Conservation (phyloP, 129 eudicot species). For the Flaveria sonorensis region DNA sequence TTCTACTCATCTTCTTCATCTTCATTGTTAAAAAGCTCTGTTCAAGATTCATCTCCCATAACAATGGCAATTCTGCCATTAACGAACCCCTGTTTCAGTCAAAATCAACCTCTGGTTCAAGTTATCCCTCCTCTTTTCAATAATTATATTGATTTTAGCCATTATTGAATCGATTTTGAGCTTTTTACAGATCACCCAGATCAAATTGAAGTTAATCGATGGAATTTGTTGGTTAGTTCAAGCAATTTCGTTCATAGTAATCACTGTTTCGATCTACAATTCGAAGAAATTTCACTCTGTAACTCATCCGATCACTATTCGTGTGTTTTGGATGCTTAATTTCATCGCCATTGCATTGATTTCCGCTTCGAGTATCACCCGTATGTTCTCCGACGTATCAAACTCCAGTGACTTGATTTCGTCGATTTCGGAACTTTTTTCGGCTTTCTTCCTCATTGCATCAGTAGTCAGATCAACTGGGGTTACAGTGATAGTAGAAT, state of each 20-base stretch:
- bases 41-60: conserved; percentile 9
- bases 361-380: conserved; percentile 36
- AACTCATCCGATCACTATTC: conserved; percentile 52
- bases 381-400: conserved; percentile 32
- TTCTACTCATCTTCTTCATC: conserved; percentile 19
- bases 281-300: conserved; percentile 37
- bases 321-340: conserved; percentile 51
- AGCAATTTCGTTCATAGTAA: conserved; percentile 38
- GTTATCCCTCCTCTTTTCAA: conserved; percentile 29
- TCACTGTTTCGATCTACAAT: conserved; percentile 34
- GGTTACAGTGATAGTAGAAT: conserved; percentile 35
- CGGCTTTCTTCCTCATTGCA: conserved; percentile 43
- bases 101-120: conserved; percentile 50
- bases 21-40: conserved; percentile 22
- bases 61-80: background rate
- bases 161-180: conserved; percentile 37
- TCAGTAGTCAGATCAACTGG: conserved; percentile 59
- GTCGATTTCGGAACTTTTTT: conserved; percentile 40
- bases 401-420: conserved; percentile 43
- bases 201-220: conserved; percentile 39
- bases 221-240: conserved; percentile 54
- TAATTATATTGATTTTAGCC: conserved; percentile 39
- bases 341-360: conserved; percentile 43
- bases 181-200: conserved; percentile 29
- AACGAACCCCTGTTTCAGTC: conserved; percentile 26